phyloP scores from a whole-genome alignment of 495 filamentous ascomycete species.

The Aspergillus sclerotiicarbonarius region DNA sequence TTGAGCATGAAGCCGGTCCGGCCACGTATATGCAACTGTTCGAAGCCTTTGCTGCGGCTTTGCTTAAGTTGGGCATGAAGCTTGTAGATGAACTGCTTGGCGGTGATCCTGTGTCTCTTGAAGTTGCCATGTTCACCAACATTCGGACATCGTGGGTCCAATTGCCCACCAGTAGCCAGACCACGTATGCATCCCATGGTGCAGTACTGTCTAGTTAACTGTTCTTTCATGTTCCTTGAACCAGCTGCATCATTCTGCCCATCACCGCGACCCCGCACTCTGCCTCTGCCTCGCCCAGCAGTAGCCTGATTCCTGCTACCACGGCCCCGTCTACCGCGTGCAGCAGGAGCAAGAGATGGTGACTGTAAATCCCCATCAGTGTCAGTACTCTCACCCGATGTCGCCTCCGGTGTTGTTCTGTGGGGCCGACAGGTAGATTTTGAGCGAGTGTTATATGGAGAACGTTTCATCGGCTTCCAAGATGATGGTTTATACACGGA shows the following conservation, averaged over 20 bases:
- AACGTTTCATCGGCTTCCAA: conserved; percentile 16
- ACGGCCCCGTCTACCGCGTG: neutral
- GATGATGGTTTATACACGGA: conserved; percentile 25
- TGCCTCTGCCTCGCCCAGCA: neutral
- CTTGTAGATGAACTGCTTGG: conserved; percentile 17
- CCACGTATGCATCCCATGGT: conserved; percentile 24
- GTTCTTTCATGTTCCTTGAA: conserved; percentile 9
- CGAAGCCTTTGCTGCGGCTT: conserved; percentile 19
- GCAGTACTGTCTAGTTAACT: conserved; percentile 24
- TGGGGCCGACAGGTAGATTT: conserved; percentile 18
- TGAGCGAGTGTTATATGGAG: conserved; percentile 23
- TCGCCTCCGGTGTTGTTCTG: conserved; percentile 47
- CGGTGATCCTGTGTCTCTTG: conserved; percentile 13
- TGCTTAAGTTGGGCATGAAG: conserved; percentile 21
- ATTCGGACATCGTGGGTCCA: conserved; percentile 26
- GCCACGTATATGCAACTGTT: conserved; percentile 22
- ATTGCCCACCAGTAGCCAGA: conserved; percentile 16
- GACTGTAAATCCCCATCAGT: neutral
- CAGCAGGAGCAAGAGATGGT: neutral
- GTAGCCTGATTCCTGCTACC: neutral
- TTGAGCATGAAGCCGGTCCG: conserved; percentile 27
- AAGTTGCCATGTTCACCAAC: conserved; percentile 15
- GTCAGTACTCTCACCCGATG: neutral
- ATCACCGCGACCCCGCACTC: neutral
- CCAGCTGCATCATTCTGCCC: conserved; percentile 12